phyloP scores from a whole-genome alignment of 192 early-diverging fungal species.

The Dissophora ornata region DNA sequence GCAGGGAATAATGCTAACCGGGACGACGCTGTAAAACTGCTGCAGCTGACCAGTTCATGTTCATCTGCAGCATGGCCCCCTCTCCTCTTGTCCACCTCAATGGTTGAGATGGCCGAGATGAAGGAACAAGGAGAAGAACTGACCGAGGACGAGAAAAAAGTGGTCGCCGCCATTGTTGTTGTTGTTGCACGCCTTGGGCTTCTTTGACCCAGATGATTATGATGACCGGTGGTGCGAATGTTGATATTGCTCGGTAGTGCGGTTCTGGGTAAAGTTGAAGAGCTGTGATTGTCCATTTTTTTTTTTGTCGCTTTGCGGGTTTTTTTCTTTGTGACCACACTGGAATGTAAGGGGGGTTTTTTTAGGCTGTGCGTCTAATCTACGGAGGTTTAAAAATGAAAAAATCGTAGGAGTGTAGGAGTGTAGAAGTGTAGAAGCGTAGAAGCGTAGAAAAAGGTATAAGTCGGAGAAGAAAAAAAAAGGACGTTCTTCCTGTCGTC shows the following conservation, averaged over 20 bases:
- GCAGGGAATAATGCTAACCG: neutral
- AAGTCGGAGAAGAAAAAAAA: neutral
- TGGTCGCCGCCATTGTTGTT: too few relatives aligned
- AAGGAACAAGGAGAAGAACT: slow-evolving; percentile 44
- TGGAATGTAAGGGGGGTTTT: too few relatives aligned
- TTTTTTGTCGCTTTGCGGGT: too few relatives aligned
- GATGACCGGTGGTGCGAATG: neutral
- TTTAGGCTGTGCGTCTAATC: neutral
- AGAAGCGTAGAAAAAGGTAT: too few relatives aligned
- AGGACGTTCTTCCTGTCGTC: neutral
- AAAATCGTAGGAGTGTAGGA: too few relatives aligned
- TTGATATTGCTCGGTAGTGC: neutral
- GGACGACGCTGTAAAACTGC: slow-evolving; percentile 1
- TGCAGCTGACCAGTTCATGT: slow-evolving; percentile 34
- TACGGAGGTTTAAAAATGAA: too few relatives aligned
- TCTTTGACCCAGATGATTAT: neutral
- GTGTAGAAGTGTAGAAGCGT: too few relatives aligned
- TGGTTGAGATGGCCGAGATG: slow-evolving; percentile 25
- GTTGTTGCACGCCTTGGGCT: slow-evolving; percentile 1
- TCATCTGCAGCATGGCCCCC: slow-evolving; percentile 3
- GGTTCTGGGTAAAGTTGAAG: too few relatives aligned
- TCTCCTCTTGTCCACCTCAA: neutral
- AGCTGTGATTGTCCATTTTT: slow-evolving; percentile 3
- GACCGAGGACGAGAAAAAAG: slow-evolving; percentile 23
- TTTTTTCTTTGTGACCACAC: too few relatives aligned